Conservation (phyloP, 371 early-diverging fungal species). For the Rhizopus sp. region DNA sequence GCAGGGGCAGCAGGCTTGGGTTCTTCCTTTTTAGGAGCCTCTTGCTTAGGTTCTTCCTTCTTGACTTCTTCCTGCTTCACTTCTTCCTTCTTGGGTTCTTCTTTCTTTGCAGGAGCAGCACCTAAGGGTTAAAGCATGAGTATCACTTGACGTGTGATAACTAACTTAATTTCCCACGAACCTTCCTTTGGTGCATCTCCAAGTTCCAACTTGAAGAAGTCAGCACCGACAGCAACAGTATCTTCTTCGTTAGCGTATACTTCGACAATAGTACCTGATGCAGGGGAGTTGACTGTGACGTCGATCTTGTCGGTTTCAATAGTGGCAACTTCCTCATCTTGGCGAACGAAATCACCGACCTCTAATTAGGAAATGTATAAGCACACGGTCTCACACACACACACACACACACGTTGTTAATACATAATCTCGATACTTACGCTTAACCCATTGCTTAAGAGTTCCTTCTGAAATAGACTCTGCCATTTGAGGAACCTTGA, state of each 20-base stretch:
- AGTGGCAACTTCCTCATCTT: conserved; percentile 95
- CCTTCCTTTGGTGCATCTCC: conserved; percentile 74
- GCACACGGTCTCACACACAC: background rate
- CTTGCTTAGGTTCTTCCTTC: conserved; percentile 29
- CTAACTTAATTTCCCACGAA: conserved; percentile 17
- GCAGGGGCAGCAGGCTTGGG: conserved; percentile 30
- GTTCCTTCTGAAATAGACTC: conserved; percentile 98
- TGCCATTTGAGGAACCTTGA: conserved; percentile 95
- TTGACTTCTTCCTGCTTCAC: conserved; percentile 45
- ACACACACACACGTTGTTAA: background rate
- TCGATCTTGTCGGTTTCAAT: conserved; percentile 99
- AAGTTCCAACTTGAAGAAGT: conserved; percentile 90
- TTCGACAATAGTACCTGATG: conserved; percentile 85
- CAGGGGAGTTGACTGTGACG: conserved; percentile 94
- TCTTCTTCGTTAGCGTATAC: conserved; percentile 89
- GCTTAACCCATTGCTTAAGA: conserved; percentile 92
- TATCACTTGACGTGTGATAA: background rate
- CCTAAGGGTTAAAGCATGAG: conserved; percentile 13
- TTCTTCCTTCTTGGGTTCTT: conserved; percentile 44
- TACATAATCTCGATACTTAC: conserved; percentile 52
- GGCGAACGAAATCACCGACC: conserved; percentile 92
- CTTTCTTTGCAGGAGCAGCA: conserved; percentile 47
- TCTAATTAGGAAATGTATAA: conserved; percentile 52
- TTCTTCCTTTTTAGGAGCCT: conserved; percentile 46
- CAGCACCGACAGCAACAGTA: conserved; percentile 89